These are phyloP conservation scores for Athelia psychrophila DNA, from an alignment of 1,284 basidiomycete genomes.

Conservation along the genomic window DNA sequence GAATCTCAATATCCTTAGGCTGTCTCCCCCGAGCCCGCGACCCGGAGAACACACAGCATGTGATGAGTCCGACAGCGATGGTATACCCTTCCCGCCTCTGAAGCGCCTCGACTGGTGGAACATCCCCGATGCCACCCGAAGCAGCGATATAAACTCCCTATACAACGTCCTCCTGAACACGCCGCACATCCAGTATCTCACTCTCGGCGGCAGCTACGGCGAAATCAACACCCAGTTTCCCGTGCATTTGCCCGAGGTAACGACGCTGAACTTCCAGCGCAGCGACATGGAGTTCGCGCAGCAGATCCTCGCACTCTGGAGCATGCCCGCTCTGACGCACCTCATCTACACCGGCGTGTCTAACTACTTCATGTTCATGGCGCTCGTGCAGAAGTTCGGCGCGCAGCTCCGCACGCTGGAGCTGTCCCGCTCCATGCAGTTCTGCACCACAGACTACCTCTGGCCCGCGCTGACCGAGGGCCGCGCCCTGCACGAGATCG, in stretches of 20 bases:
- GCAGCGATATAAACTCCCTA: conserved; percentile 66
- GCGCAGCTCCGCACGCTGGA: conserved; percentile 51
- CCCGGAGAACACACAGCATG: conserved; percentile 18
- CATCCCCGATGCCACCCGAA: conserved; percentile 49
- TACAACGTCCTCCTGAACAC: conserved; percentile 45
- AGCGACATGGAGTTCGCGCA: conserved; percentile 48
- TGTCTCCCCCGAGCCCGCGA: conserved; percentile 33
- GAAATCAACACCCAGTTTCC: conserved; percentile 19
- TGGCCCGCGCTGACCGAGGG: conserved; percentile 44
- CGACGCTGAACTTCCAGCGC: conserved; percentile 50
- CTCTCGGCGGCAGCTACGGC: conserved; percentile 46
- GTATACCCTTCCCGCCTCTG: conserved; percentile 45
- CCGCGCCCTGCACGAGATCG: conserved; percentile 45
- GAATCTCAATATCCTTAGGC: conserved; percentile 52
- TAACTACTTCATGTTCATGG: conserved; percentile 32
- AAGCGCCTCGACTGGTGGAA: conserved; percentile 70
- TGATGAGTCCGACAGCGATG: conserved; percentile 54
- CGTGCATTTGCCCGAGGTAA: conserved; percentile 38
- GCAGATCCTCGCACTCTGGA: conserved; percentile 49
- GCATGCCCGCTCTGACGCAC: conserved; percentile 47
- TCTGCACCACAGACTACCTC: conserved; percentile 36
- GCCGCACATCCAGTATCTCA: conserved; percentile 56
- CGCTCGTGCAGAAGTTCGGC: conserved; percentile 50
- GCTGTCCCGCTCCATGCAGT: conserved; percentile 44
- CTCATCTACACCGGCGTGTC: conserved; percentile 36